phyloP scores from a whole-genome alignment of 306 rosid genomes.

The Vigna radiata region DNA sequence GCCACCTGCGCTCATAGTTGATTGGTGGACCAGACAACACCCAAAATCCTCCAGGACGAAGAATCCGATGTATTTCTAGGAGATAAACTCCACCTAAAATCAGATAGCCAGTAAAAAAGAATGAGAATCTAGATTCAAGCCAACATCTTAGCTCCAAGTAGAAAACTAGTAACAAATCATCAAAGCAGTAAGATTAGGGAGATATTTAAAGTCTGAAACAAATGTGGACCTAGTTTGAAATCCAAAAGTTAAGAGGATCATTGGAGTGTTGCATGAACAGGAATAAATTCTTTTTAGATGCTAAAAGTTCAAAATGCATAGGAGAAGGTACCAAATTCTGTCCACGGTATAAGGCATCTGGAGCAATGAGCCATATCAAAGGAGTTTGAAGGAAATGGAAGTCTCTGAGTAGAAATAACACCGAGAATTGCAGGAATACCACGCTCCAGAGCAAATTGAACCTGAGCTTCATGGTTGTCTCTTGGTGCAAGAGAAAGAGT shows the following conservation, averaged over 20 bases:
- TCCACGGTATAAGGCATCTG: constrained; percentile 98
- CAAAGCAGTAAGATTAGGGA: no score
- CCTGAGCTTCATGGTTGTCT: constrained; percentile 99
- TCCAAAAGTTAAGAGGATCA: constrained; percentile 29
- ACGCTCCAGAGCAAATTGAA: constrained; percentile 97
- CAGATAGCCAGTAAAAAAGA: constrained; percentile 22
- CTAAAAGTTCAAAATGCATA: constrained; percentile 18
- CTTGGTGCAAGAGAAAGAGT: constrained; percentile 97
- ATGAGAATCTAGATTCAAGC: background rate
- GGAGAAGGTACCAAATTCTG: constrained; percentile 77
- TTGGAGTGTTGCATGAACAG: constrained; percentile 3
- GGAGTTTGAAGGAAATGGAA: constrained; percentile 95
- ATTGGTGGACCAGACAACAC: constrained; percentile 97
- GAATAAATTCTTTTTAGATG: constrained; percentile 19
- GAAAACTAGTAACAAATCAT: background rate
- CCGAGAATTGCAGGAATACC: constrained; percentile 99
- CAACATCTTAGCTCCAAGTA: constrained; percentile 18
- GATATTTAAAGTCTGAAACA: no score
- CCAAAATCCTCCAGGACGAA: constrained; percentile 99
- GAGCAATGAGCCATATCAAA: constrained; percentile 99
- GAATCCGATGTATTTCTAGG: constrained; percentile 88
- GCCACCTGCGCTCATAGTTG: constrained; percentile 86
- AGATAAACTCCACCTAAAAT: constrained; percentile 86
- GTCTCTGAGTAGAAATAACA: constrained; percentile 90
- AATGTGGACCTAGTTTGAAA: background rate